phyloP scores from a whole-genome alignment of 2,329 filamentous ascomycete species.

The Sclerotinia trifoliorum region DNA sequence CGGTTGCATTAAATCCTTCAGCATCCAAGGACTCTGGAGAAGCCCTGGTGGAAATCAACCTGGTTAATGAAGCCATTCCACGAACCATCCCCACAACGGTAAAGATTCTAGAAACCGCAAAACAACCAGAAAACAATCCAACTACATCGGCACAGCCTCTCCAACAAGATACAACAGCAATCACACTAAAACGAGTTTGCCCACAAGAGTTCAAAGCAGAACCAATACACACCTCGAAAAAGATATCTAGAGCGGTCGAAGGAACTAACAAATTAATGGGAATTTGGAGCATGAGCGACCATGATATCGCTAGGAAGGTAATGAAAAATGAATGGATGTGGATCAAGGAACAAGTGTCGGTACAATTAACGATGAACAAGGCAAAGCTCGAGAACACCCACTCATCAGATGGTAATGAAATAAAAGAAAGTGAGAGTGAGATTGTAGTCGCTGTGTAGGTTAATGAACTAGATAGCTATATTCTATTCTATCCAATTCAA shows the following conservation, averaged over 20 bases:
- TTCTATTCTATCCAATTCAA: no score
- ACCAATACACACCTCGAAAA: not conserved
- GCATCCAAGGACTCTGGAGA: not conserved
- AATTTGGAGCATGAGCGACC: no score
- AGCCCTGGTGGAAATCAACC: not conserved
- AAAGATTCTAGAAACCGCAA: not conserved
- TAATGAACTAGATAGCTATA: no score
- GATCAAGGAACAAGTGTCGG: not conserved
- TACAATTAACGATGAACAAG: not conserved
- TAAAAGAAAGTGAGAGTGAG: no score
- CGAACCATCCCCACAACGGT: not conserved
- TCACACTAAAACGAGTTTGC: no score
- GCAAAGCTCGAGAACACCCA: not conserved
- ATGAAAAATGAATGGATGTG: no score
- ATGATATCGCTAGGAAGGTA: not conserved
- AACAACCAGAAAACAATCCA: not conserved
- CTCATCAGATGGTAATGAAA: not conserved
- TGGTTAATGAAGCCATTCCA: not conserved
- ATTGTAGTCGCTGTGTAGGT: not conserved
- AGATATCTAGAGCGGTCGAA: no score
- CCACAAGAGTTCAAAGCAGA: not conserved
- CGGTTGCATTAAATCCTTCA: not conserved
- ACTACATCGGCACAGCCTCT: not conserved
- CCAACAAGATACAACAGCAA: not conserved
- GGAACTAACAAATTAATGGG: not conserved